phyloP scores from a whole-genome alignment of 2,329 filamentous ascomycete genomes.

The Penicillium sp. region DNA sequence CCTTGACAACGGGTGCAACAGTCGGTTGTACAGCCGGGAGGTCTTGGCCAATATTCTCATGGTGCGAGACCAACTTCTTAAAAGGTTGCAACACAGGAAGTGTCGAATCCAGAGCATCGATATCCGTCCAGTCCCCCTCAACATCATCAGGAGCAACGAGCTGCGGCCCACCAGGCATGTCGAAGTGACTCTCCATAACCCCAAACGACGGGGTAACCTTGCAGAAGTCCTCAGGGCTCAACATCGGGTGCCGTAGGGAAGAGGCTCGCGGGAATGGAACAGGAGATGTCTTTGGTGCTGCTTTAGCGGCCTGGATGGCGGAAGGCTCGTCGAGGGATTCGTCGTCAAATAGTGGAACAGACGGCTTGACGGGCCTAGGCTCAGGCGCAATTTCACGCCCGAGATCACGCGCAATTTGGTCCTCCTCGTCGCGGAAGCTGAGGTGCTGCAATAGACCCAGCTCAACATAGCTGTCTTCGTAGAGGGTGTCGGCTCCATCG shows the following conservation, averaged over 20 bases:
- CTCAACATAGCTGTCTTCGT: constrained; percentile 6
- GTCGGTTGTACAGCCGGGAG: neutral
- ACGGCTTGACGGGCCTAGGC: neutral
- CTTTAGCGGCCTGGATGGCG: neutral
- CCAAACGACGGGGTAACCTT: neutral
- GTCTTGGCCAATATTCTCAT: neutral
- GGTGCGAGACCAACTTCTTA: neutral
- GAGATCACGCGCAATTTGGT: constrained; percentile 4
- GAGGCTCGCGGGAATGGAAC: constrained; percentile 3
- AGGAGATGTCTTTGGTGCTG: neutral
- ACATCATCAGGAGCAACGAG: neutral
- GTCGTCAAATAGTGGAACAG: constrained; percentile 2
- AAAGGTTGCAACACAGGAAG: constrained; percentile 1
- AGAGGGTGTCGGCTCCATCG: neutral
- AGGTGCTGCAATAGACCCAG: constrained; percentile 5
- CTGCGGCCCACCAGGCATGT: neutral
- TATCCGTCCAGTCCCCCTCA: constrained; percentile 5
- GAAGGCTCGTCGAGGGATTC: neutral
- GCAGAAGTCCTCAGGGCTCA: neutral
- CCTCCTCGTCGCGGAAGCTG: constrained; percentile 8
- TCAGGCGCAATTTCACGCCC: constrained; percentile 4
- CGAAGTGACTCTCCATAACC: neutral
- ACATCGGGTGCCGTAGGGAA: neutral
- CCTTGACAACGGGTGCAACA: neutral
- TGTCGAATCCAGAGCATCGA: constrained; percentile 3